These are phyloP conservation scores for Calonectria hawksworthii DNA, from an alignment of 2,329 filamentous ascomycete genomes.

Conservation along the genomic window DNA sequence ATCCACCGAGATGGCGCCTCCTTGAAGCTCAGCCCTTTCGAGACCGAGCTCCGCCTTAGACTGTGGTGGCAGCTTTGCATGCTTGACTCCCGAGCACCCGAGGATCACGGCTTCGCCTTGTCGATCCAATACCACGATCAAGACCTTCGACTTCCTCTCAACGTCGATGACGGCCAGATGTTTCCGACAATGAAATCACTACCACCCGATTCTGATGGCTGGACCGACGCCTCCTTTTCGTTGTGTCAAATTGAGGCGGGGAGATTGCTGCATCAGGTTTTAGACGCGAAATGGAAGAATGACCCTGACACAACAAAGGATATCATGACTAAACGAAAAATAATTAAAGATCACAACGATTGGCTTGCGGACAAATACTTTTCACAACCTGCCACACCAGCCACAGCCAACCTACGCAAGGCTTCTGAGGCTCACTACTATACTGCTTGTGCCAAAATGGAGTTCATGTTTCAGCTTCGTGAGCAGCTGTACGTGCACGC, in stretches of 20 bases:
- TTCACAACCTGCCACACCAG: not conserved
- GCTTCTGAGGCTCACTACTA: slow-evolving; percentile 13
- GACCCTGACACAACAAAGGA: not conserved
- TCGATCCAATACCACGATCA: slow-evolving; percentile 23
- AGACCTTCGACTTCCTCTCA: slow-evolving; percentile 12
- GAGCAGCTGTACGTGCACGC: slow-evolving; percentile 9
- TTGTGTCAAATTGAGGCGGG: slow-evolving; percentile 18
- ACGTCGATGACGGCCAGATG: slow-evolving; percentile 20
- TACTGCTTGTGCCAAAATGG: slow-evolving; percentile 22
- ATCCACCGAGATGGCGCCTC: slow-evolving; percentile 26
- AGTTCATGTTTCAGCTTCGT: slow-evolving; percentile 28
- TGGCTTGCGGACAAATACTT: not conserved
- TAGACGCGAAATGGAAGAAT: not conserved
- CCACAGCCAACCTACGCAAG: not conserved
- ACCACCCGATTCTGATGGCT: slow-evolving; percentile 8
- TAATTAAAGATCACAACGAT: not conserved
- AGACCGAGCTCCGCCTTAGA: slow-evolving; percentile 26
- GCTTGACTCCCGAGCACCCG: slow-evolving; percentile 25
- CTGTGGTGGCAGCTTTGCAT: slow-evolving; percentile 28
- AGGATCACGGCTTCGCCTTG: slow-evolving; percentile 25
- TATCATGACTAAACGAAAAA: not conserved
- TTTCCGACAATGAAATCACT: slow-evolving; percentile 20
- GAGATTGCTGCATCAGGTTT: slow-evolving; percentile 7
- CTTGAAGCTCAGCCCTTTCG: slow-evolving; percentile 22
- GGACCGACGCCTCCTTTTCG: slow-evolving; percentile 20